Conservation (phyloP, 2,329 filamentous ascomycete species). For the Coniella lustricola region DNA sequence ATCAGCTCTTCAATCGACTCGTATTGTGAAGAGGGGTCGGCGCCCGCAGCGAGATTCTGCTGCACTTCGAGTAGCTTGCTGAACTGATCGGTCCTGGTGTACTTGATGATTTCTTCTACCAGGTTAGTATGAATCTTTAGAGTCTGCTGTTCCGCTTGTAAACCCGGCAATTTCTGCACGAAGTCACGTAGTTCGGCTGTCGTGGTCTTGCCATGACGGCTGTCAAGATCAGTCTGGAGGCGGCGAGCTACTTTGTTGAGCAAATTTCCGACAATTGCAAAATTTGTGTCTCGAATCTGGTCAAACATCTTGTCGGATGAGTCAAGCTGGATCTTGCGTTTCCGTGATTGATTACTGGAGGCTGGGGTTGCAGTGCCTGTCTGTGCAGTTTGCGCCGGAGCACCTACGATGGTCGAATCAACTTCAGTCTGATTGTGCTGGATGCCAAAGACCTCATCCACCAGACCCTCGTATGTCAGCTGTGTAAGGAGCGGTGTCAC, state of each 20-base stretch:
- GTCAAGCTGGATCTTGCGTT: constrained; percentile 83
- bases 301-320: constrained; percentile 83
- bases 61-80: constrained; percentile 85
- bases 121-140: constrained; percentile 87
- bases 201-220: constrained; percentile 76
- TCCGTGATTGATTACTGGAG: constrained; percentile 53
- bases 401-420: constrained; percentile 81
- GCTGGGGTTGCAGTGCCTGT: constrained; percentile 49
- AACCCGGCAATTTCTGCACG: constrained; percentile 85
- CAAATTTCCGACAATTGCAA: constrained; percentile 82
- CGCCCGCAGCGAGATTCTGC: constrained; percentile 86
- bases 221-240: constrained; percentile 79
- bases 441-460: constrained; percentile 90
- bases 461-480: constrained; percentile 89
- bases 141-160: constrained; percentile 88
- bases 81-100: constrained; percentile 85
- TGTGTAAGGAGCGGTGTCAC: constrained; percentile 89
- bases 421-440: constrained; percentile 89
- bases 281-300: constrained; percentile 85
- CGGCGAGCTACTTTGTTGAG: constrained; percentile 87
- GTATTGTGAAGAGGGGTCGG: constrained; percentile 82
- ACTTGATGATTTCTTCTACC: constrained; percentile 91
- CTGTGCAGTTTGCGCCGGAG: constrained; percentile 51
- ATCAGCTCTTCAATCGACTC: constrained; percentile 94
- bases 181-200: constrained; percentile 90